Evolutionary conservation across 1,284 basidiomycete species (phyloP), one percentile per base, ranked within the genome.

Genomic region (Sparassis latifolia): DNA sequence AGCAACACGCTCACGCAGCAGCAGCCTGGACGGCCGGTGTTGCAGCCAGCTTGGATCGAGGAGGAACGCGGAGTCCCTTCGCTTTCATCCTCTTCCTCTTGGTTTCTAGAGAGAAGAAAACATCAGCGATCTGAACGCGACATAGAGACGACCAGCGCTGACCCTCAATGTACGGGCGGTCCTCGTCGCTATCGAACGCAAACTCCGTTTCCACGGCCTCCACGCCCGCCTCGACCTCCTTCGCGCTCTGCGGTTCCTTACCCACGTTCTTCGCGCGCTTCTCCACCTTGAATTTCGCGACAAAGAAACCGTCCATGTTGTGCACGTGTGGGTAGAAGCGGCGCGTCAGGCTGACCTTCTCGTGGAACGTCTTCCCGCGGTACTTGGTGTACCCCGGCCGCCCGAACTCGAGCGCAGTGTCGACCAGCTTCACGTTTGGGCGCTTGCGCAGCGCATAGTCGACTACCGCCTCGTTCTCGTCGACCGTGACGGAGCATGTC

Each of bases 231-330:
- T 56, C 54, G 10, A 65, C 64, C 44, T 57, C 60, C 20, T 20
- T 20, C 20, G 20, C 20, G 20, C 20, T 20, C 20, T 20, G 20
- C 20, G 20, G 20, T 47, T 61, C 66, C 5, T 61, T 69, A 0
- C 63, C 70, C 50, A 61, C 60, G 48, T 59, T 65, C 71, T 91
- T 94, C 47, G 70, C 66, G 53, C 84, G 79, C 69, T 82, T 89
- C 65, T 85, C 87, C 28, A 99, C 86, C 70, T 93, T 97, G 77
- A 99, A 91, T 72, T 99, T 99, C 57, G 96, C 95, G 50, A 99
- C 94, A 68, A 84, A 99, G 78, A 99, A 99, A 2, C 97, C 97
- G 69, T 99, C 97, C 90, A 99, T 92, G 66, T 92, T 92, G 67
- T 91, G 88, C 60, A 90, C 88, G 66, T 94, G 91, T 10, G 92